Base-by-base conservation (phyloP, 148 eudicot species). In the Drosera capensis region DNA sequence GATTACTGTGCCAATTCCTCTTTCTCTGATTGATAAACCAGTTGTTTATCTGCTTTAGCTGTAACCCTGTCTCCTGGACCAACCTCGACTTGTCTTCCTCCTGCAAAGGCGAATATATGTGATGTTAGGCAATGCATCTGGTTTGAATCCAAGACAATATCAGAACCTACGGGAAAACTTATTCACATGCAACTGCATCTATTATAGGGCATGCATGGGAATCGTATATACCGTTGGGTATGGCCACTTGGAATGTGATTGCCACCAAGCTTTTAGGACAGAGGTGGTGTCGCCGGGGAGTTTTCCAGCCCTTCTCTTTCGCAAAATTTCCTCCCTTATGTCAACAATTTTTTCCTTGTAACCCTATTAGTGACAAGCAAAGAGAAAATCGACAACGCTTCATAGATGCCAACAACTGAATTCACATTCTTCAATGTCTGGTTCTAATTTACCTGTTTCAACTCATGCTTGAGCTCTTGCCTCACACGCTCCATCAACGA, bases 221-320 rank as follows among this genome's bases (percentile, higher is more conserved):
- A n/a, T n/a, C n/a, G n/a, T n/a, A n/a, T n/a, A n/a, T 68, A 87
- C 96, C 0, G 96, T 87, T 39, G 96, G 96, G 58, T 87, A 87
- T 28, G 96, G 96, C 96, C 96, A 87, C 66, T 87, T 87, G 23
- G 96, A 70, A 70, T 87, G 96, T 7, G 88, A 73, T 46, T 82
- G 94, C 96, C 96, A 87, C 96, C 96, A 87, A 59, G 82, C 77
- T 53, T 87, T 87, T 34, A 86, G 68, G 47, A 82, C 85, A 44
- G 94, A 82, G 41, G 96, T 87, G 25, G 96, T 87, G 58, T 87
- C 96, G 40, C 96, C 96, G 20, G 96, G 96, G 7, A 86, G 88
- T 64, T 86, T 86, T 41, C 96, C 96, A 0, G 96, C 96, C 54
- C 96, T 66, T 58, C 96, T 82, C 66, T 86, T 86, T 51, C 96